Evolutionary conservation across 2,329 filamentous ascomycete genomes (phyloP), one percentile per base, ranked within the genome.

Genomic region (Polytolypa hystricis): DNA sequence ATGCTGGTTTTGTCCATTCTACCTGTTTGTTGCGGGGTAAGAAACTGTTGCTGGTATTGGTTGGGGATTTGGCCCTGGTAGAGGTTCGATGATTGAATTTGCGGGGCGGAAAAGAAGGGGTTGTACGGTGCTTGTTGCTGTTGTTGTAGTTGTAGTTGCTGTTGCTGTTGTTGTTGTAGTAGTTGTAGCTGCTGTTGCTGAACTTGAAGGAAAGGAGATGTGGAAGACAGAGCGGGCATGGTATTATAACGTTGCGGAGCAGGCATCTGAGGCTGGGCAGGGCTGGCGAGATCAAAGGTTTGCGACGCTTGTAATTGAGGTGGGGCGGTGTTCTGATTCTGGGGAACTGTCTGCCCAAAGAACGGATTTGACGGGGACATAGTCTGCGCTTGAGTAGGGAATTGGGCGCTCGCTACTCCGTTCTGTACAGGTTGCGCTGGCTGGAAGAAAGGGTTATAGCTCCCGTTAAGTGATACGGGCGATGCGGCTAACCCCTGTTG

Each of bases 1-100:
- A 68, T 68, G 35, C 58, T 62, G 25, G 55, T 58, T 45, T 67
- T 69, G 40, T 68, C 62, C 41, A 67, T 52, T 23, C 60, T 56
- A 14, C 60, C 57, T 3, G 62, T 65, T 29, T 54, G 53, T 44
- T 67, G 65, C 4, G 58, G 46, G 23, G 39, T 36, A 17, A 35
- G 37, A 35, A 33, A 40, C 27, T 42, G 35, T 12, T 46, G 42
- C 27, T 37, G 30, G 10, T 35, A 37, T 9, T 42, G 42, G 8
- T 27, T 15, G 20, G 37, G 34, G 34, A 38, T 20, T 28, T 37
- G 42, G 30, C 38, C 38, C n/a, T 18, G 14, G 5, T 25, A 20
- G 30, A 28, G 26, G 2, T 28, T 18, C 25, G 30, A 11, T 10
- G 35, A 14, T 11, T 7, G 11, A n/a, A 44, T 47, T 15, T 41